A percentile compares a stretch with the other conserved stretches of the same genome.
phyloP scores from a whole-genome alignment of 2,329 filamentous ascomycete species.

The Phaeosphaeriaceae sp. region DNA sequence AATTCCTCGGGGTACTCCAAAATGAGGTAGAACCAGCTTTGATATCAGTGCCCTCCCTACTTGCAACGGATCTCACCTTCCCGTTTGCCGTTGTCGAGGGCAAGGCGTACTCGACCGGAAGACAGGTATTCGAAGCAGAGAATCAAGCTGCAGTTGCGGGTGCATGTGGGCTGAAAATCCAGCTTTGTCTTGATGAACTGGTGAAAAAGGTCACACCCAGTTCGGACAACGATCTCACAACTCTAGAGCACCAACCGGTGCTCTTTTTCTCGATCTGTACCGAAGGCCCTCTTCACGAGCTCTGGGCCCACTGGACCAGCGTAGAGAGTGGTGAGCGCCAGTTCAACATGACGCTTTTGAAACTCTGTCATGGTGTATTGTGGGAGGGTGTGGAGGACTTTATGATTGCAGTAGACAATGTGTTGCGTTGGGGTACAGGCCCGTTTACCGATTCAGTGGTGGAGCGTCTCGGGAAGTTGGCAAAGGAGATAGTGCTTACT shows the following conservation, averaged over 20 bases:
- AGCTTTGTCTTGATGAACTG: not conserved
- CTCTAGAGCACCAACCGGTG: not conserved
- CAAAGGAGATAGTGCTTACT: no score
- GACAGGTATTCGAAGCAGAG: not conserved
- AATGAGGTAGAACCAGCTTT: no score
- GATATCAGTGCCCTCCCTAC: not conserved
- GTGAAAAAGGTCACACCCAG: not conserved
- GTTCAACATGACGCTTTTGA: not conserved
- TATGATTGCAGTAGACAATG: no score
- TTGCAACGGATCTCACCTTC: not conserved
- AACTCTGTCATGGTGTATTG: no score
- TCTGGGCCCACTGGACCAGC: not conserved
- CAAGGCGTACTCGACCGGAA: not conserved
- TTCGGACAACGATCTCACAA: no score
- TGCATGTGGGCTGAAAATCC: not conserved
- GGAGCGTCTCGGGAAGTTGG: no score
- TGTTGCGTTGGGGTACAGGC: no score
- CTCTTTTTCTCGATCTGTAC: not conserved
- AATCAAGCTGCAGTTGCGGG: not conserved
- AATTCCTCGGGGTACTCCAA: no score
- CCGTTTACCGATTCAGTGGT: no score
- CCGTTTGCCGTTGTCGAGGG: not conserved
- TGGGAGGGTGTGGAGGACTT: no score
- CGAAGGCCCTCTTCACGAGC: not conserved
- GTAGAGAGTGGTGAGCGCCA: not conserved